A percentile compares a stretch with the other conserved stretches of the same genome.
These are phyloP conservation scores for Lathyrus sativus DNA, from an alignment of 306 rosid species.

Conservation along the genomic window DNA sequence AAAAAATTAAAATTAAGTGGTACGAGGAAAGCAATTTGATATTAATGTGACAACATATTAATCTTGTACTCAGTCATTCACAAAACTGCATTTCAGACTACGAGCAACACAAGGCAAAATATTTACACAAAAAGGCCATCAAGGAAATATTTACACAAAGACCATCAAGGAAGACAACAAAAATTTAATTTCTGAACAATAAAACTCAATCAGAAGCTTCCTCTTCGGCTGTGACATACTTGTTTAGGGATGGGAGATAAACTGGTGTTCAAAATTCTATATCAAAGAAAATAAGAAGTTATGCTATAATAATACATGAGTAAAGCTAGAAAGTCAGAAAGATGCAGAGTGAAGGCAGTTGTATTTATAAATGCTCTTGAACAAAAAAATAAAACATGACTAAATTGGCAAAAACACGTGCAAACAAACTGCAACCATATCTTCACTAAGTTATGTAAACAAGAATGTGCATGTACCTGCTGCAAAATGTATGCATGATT, in stretches of 20 bases:
- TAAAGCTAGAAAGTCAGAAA: constrained; percentile 10
- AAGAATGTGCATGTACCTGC: constrained; percentile 50
- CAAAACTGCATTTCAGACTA: background rate
- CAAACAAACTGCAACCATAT: constrained; percentile 29
- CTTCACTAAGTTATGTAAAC: constrained; percentile 17
- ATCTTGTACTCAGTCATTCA: background rate
- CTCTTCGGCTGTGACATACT: constrained; percentile 9
- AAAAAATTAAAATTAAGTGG: background rate
- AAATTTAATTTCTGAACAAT: constrained; percentile 19
- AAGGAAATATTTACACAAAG: constrained; percentile 6
- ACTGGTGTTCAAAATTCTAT: background rate
- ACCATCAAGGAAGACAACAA: constrained; percentile 3
- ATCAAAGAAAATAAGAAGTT: constrained; percentile 13
- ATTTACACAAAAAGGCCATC: constrained; percentile 18
- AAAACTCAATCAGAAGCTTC: background rate
- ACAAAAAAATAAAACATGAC: constrained; percentile 15
- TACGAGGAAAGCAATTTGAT: constrained; percentile 23
- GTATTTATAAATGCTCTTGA: constrained; percentile 20
- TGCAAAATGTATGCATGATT: constrained; percentile 60
- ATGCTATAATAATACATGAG: constrained; percentile 3
- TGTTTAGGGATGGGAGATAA: constrained; percentile 1
- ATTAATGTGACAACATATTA: constrained; percentile 21
- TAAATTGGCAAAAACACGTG: constrained; percentile 3
- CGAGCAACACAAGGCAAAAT: constrained; percentile 14
- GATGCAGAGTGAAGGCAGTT: constrained; percentile 6